phyloP scores from a whole-genome alignment of 106 monocot genomes.

The Hemerocallis citrina region DNA sequence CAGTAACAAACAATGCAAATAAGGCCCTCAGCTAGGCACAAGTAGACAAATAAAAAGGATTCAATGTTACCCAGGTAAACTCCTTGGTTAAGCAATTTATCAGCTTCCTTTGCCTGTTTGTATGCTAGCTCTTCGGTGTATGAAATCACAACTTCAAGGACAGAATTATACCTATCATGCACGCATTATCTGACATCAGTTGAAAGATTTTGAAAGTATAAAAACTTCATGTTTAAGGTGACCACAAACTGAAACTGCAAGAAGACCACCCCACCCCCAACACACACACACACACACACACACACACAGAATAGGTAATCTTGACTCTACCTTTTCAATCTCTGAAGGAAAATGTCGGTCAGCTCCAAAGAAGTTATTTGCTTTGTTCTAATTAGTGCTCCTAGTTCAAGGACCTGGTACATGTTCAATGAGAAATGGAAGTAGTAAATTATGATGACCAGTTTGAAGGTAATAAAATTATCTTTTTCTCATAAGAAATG shows the following conservation, averaged over 20 bases:
- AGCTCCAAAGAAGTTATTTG: constrained; percentile 78
- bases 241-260: background rate
- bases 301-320: too few species aligned
- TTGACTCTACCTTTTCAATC: constrained; percentile 58
- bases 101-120: constrained; percentile 69
- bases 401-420: constrained; percentile 80
- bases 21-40: background rate
- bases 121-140: constrained; percentile 77
- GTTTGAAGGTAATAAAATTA: background rate
- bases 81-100: constrained; percentile 67
- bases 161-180: constrained; percentile 52
- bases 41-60: background rate
- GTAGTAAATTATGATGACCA: background rate
- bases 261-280: too few species aligned
- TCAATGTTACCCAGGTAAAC: constrained; percentile 58
- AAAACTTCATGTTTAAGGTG: background rate
- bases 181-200: background rate
- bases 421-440: background rate
- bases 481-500: too few species aligned
- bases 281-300: too few species aligned
- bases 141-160: constrained; percentile 74
- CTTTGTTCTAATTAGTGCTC: constrained; percentile 66
- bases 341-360: constrained; percentile 56
- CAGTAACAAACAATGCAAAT: background rate
- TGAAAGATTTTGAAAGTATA: background rate